A percentile compares a stretch with the other conserved stretches of the same genome.
Evolutionary conservation across 441 rosid genomes (phyloP).

Genomic region (Kokia cookei): DNA sequence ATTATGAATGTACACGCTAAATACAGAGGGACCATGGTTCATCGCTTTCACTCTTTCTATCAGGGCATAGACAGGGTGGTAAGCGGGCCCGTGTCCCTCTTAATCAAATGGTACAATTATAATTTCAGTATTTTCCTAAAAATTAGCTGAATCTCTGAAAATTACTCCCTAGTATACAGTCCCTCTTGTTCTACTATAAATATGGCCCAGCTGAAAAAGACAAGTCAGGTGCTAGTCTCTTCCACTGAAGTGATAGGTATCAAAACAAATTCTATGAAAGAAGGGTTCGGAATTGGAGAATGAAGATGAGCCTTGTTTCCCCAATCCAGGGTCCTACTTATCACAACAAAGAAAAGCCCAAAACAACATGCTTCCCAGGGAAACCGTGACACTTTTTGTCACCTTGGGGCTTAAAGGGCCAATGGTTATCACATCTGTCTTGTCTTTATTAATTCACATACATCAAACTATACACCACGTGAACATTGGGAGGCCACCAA

Average conservation of each 20-base stretch:
- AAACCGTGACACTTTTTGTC: not conserved
- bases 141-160: no score
- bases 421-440: not conserved
- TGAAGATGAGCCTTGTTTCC: not conserved
- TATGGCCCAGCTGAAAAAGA: not conserved
- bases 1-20: no score
- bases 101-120: no score
- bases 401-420: no score
- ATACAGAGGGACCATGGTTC: no score
- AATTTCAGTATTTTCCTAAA: no score
- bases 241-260: not conserved
- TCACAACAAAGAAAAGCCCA: not conserved
- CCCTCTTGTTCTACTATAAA: not conserved
- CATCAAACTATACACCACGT: not conserved
- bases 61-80: no score
- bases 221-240: not conserved
- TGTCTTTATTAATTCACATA: not conserved
- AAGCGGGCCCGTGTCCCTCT: no score
- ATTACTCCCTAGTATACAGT: no score
- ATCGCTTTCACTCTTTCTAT: no score
- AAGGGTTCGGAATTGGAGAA: not conserved
- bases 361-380: not conserved
- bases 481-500: not conserved
- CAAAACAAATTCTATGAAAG: not conserved
- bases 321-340: not conserved